Conservation (phyloP, 345 rosid genomes). For the Linum lewisii region DNA sequence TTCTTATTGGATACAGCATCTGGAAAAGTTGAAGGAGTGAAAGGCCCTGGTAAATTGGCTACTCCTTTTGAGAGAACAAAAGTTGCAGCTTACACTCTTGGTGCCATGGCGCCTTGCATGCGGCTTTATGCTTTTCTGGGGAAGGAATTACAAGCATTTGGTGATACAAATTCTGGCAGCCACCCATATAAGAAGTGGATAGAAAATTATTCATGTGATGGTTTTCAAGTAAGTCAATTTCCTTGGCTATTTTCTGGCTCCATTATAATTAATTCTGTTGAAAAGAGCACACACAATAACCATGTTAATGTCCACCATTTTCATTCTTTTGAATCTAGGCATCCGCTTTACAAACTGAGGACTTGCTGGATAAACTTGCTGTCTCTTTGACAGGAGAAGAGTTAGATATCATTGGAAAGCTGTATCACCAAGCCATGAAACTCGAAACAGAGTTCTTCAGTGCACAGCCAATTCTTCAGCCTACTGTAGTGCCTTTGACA, state of each 20-base stretch:
- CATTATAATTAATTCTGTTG: too few species aligned
- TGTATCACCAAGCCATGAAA: slow-evolving; percentile 95
- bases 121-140: slow-evolving; percentile 77
- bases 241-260: slow-evolving; percentile 6
- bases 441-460: slow-evolving; percentile 90
- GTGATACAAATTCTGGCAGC: slow-evolving; percentile 31
- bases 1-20: slow-evolving; percentile 93
- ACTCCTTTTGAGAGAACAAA: slow-evolving; percentile 96
- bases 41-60: slow-evolving; percentile 84
- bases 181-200: slow-evolving; percentile 93
- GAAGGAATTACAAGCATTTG: slow-evolving; percentile 52
- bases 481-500: slow-evolving; percentile 59
- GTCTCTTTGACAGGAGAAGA: slow-evolving; percentile 94
- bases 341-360: slow-evolving; percentile 83
- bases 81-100: slow-evolving; percentile 93
- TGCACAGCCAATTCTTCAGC: slow-evolving; percentile 70
- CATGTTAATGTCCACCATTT: slow-evolving; percentile 24
- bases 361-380: slow-evolving; percentile 87
- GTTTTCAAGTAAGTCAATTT: slow-evolving; percentile 51
- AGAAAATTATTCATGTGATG: slow-evolving; percentile 57
- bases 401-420: slow-evolving; percentile 75
- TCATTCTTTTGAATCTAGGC: slow-evolving; percentile 41
- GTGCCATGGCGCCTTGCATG: slow-evolving; percentile 99
- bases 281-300: slow-evolving; percentile 7
- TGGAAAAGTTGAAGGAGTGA: slow-evolving; percentile 85